A percentile compares a stretch with the other conserved stretches of the same genome.
Conservation (phyloP, 305 asterid genomes). For the Fraxinus velutina region DNA sequence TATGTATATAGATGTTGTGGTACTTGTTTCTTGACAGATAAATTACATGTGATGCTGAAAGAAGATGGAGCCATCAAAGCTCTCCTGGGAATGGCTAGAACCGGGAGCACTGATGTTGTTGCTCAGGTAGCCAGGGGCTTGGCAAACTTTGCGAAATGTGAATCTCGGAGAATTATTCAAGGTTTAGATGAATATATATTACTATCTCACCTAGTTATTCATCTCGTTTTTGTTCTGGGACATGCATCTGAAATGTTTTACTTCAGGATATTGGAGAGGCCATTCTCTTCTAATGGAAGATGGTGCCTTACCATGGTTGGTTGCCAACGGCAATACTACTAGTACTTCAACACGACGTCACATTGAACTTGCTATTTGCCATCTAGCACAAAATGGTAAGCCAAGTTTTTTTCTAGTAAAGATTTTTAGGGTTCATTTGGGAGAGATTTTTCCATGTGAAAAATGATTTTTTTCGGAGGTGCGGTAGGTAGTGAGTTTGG, state of each 20-base stretch:
- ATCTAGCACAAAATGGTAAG: constrained; percentile 90
- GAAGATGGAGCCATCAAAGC: constrained; percentile 82
- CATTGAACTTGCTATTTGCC: constrained; percentile 85
- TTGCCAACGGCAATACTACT: constrained; percentile 50
- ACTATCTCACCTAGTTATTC: not conserved
- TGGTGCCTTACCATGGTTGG: constrained; percentile 69
- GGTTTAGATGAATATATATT: constrained; percentile 36
- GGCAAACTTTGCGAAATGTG: constrained; percentile 87
- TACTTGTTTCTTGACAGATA: constrained; percentile 42
- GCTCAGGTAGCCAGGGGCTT: constrained; percentile 91
- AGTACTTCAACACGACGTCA: constrained; percentile 72
- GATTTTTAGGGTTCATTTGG: not conserved
- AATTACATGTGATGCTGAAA: constrained; percentile 53
- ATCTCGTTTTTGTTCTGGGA: not conserved
- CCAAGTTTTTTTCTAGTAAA: constrained; percentile 4
- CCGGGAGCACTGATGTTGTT: constrained; percentile 55
- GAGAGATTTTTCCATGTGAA: not conserved
- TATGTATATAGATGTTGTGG: constrained; percentile 6
- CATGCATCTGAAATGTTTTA: constrained; percentile 24
- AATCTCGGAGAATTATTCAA: constrained; percentile 73
- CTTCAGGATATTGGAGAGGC: constrained; percentile 61
- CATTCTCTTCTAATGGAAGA: constrained; percentile 75
- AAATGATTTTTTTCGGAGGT: not conserved
- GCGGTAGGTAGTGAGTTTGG: not conserved
- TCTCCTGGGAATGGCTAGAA: constrained; percentile 57